Evolutionary conservation across 1,139 yeast genomes (phyloP).

Genomic region (Schizosaccharomyces versatilis): DNA sequence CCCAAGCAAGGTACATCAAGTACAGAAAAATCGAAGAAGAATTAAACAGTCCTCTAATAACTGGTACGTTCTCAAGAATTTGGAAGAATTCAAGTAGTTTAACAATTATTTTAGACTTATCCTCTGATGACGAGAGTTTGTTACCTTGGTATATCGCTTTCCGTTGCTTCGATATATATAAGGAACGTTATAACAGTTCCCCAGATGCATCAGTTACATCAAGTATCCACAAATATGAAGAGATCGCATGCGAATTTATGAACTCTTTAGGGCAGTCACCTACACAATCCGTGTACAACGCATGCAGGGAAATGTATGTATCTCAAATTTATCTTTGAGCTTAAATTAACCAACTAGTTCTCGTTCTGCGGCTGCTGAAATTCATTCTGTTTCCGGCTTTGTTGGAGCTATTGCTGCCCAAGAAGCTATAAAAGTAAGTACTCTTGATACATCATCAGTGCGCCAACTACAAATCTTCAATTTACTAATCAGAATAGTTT

Average conservation of each 20-base stretch:
- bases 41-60: neutral
- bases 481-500: neutral
- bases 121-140: slow-evolving; percentile 11
- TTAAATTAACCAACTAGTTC: slow-evolving; percentile 5
- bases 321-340: neutral
- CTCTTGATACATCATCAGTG: too few relatives aligned
- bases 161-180: slow-evolving; percentile 14
- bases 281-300: slow-evolving; percentile 4
- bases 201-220: neutral
- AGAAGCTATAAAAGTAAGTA: slow-evolving; percentile 34
- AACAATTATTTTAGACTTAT: neutral
- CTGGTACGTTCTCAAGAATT: neutral
- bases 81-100: neutral
- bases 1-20: slow-evolving; percentile 20
- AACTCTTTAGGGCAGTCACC: neutral
- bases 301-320: slow-evolving; percentile 12
- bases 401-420: slow-evolving; percentile 66
- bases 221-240: neutral
- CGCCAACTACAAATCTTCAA: neutral
- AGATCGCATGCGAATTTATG: neutral
- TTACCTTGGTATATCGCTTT: slow-evolving; percentile 16
- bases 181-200: slow-evolving; percentile 12
- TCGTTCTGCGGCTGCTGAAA: slow-evolving; percentile 24
- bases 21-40: slow-evolving; percentile 17
- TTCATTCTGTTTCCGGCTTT: slow-evolving; percentile 31